Evolutionary conservation across 176 grass and related monocot species (phyloP).

Genomic region (Lolium perenne): DNA sequence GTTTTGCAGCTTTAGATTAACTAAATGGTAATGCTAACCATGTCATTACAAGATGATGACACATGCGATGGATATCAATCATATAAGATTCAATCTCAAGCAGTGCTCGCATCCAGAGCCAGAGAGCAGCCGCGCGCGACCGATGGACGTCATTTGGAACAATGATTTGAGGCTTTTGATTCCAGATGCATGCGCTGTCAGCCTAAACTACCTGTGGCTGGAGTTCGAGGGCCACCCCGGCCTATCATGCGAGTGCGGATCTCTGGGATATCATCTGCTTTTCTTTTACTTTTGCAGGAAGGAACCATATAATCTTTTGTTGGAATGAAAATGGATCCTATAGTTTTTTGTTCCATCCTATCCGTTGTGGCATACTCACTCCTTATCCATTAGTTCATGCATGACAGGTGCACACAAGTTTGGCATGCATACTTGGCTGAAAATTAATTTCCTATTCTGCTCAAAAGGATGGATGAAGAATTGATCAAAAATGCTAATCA

Average conservation of each 20-base stretch:
- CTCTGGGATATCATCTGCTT: slow-evolving; percentile 26
- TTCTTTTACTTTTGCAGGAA: not conserved
- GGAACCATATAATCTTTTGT: slow-evolving; percentile 27
- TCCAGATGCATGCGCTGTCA: not conserved
- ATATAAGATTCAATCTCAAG: slow-evolving; percentile 28
- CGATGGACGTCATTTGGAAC: slow-evolving; percentile 32
- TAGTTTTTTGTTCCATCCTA: slow-evolving; percentile 1
- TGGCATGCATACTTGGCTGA: not conserved
- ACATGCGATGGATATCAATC: slow-evolving; percentile 4
- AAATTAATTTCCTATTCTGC: not conserved
- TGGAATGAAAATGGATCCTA: slow-evolving; percentile 28
- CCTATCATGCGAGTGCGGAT: slow-evolving; percentile 16
- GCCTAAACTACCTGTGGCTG: slow-evolving; percentile 7
- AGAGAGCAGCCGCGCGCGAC: not conserved
- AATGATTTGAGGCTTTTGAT: slow-evolving; percentile 47
- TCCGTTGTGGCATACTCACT: not conserved
- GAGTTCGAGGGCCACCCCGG: slow-evolving; percentile 32
- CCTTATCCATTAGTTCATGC: slow-evolving; percentile 13
- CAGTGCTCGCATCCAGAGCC: slow-evolving; percentile 29
- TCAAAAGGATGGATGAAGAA: not conserved
- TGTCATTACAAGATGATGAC: slow-evolving; percentile 41
- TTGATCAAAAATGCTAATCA: too few species aligned
- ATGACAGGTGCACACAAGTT: not conserved
- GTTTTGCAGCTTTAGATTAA: slow-evolving; percentile 1
- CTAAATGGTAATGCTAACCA: slow-evolving; percentile 54